Evolutionary conservation across 768 basidiomycete genomes (phyloP).

Genomic region (Pulveroboletus sp.): DNA sequence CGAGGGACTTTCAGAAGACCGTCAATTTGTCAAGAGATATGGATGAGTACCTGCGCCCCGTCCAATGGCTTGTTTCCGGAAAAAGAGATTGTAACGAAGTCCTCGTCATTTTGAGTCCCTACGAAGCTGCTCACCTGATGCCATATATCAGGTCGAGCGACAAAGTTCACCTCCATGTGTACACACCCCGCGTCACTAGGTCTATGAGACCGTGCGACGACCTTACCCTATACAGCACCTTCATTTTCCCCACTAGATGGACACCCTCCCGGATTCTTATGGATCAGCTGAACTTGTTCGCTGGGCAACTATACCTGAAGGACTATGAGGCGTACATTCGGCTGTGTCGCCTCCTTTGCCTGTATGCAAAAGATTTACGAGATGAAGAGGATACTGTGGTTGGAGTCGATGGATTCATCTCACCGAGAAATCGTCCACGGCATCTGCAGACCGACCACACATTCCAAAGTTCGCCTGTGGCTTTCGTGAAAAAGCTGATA

Average conservation of each 20-base stretch:
- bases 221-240: conserved; percentile 15
- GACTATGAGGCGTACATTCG: not conserved
- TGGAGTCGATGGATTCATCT: conserved; percentile 21
- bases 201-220: conserved; percentile 37
- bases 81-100: not conserved
- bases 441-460: conserved; percentile 5
- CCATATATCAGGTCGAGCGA: conserved; percentile 31
- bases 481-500: conserved; percentile 18
- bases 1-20: conserved; percentile 14
- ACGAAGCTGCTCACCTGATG: conserved; percentile 37
- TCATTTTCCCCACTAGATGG: not conserved
- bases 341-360: not conserved
- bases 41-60: conserved; percentile 25
- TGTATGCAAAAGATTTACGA: conserved; percentile 14
- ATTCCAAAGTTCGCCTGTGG: conserved; percentile 36
- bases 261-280: not conserved
- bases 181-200: conserved; percentile 35
- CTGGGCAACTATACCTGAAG: not conserved
- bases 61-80: conserved; percentile 26
- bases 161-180: conserved; percentile 37
- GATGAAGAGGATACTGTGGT: conserved; percentile 3
- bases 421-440: conserved; percentile 9
- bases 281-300: not conserved
- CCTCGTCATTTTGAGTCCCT: conserved; percentile 36
- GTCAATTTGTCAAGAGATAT: not conserved